phyloP scores from a whole-genome alignment of 2,329 filamentous ascomycete genomes.

The Didymosphaeria variabile region DNA sequence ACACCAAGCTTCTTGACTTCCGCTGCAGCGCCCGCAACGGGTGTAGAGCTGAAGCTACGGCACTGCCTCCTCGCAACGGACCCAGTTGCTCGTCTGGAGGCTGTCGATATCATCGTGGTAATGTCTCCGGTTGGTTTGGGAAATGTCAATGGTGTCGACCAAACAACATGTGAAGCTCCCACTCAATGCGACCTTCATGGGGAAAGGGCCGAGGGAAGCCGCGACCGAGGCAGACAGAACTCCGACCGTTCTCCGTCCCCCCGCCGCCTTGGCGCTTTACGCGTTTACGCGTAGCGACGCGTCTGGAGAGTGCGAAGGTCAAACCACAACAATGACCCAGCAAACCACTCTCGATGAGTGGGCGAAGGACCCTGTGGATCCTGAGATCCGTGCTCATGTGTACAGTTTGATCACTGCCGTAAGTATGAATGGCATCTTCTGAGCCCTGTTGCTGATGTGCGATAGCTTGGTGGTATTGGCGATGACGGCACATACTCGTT shows the following conservation, averaged over 20 bases:
- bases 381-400: slow-evolving; percentile 91
- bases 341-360: slow-evolving; percentile 55
- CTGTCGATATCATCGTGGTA: slow-evolving; percentile 42
- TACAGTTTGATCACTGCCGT: slow-evolving; percentile 94
- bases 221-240: slow-evolving; percentile 33
- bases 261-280: slow-evolving; percentile 40
- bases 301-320: slow-evolving; percentile 30
- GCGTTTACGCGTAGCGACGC: slow-evolving; percentile 40
- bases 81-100: slow-evolving; percentile 39
- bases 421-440: slow-evolving; percentile 46
- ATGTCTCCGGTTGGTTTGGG: slow-evolving; percentile 2
- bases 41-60: slow-evolving; percentile 73
- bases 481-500: slow-evolving; percentile 86
- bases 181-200: slow-evolving; percentile 9
- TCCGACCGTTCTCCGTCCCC: slow-evolving; percentile 13
- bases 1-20: slow-evolving; percentile 90
- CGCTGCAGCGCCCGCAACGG: slow-evolving; percentile 65
- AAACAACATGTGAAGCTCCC: slow-evolving; percentile 30
- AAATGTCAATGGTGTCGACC: slow-evolving; percentile 5
- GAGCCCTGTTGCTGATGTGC: slow-evolving; percentile 22
- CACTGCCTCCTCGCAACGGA: slow-evolving; percentile 41
- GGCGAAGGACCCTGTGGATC: slow-evolving; percentile 70
- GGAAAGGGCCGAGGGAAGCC: slow-evolving; percentile 36
- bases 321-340: slow-evolving; percentile 45
- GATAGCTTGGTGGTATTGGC: slow-evolving; percentile 83